phyloP scores from a whole-genome alignment of 345 rosid genomes.

The Corchorus olitorius region DNA sequence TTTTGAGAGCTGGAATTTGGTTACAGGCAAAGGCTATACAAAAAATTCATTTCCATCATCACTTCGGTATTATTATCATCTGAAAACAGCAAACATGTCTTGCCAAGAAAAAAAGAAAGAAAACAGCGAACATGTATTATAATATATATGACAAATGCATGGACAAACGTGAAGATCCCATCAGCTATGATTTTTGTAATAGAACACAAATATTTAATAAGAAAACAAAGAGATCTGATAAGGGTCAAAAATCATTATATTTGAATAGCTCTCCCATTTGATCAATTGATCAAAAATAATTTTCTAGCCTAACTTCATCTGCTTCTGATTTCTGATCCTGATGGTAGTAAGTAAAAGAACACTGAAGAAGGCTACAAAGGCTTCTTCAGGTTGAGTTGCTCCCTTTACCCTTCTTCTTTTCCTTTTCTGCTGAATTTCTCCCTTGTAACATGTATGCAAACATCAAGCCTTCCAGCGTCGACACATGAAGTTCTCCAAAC shows the following conservation, averaged over 20 bases:
- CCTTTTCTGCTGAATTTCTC: background rate
- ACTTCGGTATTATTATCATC: background rate
- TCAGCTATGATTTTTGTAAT: slow-evolving; percentile 20
- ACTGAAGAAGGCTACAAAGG: slow-evolving; percentile 24
- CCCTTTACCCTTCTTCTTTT: slow-evolving; percentile 7
- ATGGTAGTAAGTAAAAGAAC: slow-evolving; percentile 19
- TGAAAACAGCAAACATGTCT: background rate
- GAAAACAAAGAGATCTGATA: slow-evolving; percentile 8
- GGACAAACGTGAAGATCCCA: background rate
- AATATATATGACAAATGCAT: background rate
- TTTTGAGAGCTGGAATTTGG: background rate
- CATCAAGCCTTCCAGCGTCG: slow-evolving; percentile 21
- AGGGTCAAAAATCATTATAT: slow-evolving; percentile 33
- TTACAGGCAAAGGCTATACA: background rate
- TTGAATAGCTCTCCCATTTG: slow-evolving; percentile 19
- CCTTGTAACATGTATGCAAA: slow-evolving; percentile 13
- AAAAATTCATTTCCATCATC: background rate
- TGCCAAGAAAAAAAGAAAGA: too few species aligned
- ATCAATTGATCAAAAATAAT: slow-evolving; percentile 29
- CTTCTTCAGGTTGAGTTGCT: slow-evolving; percentile 19
- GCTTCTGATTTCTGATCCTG: slow-evolving; percentile 23
- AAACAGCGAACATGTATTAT: background rate
- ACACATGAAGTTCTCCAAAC: slow-evolving; percentile 19
- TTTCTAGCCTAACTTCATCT: slow-evolving; percentile 21
- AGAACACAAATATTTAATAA: slow-evolving; percentile 21